Conservation (phyloP, 179 eudicot species). For the Silene coronaria region DNA sequence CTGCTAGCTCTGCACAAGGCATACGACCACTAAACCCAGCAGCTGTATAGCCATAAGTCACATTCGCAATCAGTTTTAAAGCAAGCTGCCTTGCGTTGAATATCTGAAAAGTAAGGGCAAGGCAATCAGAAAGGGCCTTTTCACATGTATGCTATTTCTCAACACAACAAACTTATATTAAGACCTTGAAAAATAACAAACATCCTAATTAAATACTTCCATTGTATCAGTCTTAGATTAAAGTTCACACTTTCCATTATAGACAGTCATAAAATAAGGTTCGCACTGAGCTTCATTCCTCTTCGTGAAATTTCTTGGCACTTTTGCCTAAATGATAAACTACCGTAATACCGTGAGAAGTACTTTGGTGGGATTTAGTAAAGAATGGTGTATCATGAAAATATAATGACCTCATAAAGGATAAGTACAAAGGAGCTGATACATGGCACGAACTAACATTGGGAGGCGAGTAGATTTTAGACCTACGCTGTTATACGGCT, state of each 20-base stretch:
- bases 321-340: too few relatives aligned
- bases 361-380: too few relatives aligned
- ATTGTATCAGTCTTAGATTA: neutral
- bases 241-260: neutral
- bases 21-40: constrained; percentile 99
- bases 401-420: too few relatives aligned
- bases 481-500: too few relatives aligned
- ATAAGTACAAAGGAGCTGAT: too few relatives aligned
- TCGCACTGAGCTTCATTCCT: neutral
- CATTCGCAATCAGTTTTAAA: constrained; percentile 88
- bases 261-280: neutral
- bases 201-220: neutral
- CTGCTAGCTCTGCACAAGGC: constrained; percentile 99
- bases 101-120: constrained; percentile 38
- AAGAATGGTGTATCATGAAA: too few relatives aligned
- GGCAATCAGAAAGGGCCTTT: neutral
- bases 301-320: too few relatives aligned
- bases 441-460: too few relatives aligned
- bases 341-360: too few relatives aligned
- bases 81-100: constrained; percentile 97
- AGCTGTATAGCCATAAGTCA: constrained; percentile 95
- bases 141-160: neutral
- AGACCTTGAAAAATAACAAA: neutral
- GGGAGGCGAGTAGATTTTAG: too few relatives aligned
- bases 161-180: neutral